A percentile compares a stretch with the other conserved stretches of the same genome.
These are phyloP conservation scores for Chytridium lagenaria DNA, from an alignment of 371 early-diverging fungal genomes.

Conservation along the genomic window DNA sequence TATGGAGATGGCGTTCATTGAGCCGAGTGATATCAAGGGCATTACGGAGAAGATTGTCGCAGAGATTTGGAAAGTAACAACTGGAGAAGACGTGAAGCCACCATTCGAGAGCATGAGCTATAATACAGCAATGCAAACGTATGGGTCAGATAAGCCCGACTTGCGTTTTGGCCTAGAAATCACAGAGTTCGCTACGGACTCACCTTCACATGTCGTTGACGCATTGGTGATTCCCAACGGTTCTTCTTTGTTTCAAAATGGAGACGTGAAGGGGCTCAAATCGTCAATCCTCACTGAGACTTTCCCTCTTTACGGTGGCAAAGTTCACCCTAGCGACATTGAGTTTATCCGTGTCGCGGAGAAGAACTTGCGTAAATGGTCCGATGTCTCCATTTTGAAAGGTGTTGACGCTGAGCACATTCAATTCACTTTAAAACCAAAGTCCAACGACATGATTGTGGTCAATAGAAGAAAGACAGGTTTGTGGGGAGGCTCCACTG, in stretches of 20 bases:
- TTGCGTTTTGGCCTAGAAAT: conserved; percentile 77
- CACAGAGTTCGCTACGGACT: not conserved
- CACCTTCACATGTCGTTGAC: conserved; percentile 27
- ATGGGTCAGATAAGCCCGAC: conserved; percentile 93
- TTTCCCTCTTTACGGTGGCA: conserved; percentile 48
- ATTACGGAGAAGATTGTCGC: conserved; percentile 80
- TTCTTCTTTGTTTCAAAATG: not conserved
- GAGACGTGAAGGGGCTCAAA: conserved; percentile 17
- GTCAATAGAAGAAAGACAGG: conserved; percentile 59
- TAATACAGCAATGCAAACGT: conserved; percentile 78
- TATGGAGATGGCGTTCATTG: conserved; percentile 87
- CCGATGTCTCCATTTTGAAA: not conserved
- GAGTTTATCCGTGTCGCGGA: conserved; percentile 18
- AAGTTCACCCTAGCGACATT: conserved; percentile 40
- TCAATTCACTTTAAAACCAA: conserved; percentile 31
- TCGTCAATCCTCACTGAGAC: conserved; percentile 37
- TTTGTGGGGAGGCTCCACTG: conserved; percentile 70
- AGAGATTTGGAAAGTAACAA: conserved; percentile 68
- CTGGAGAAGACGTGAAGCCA: conserved; percentile 56
- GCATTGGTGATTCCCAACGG: conserved; percentile 36
- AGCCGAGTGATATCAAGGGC: conserved; percentile 69
- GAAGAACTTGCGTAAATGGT: conserved; percentile 27
- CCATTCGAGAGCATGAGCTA: conserved; percentile 79
- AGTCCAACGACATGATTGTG: conserved; percentile 67
- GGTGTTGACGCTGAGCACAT: not conserved